Evolutionary conservation across 2,329 filamentous ascomycete genomes (phyloP), one percentile per base, ranked within the genome.

Genomic region (Sclerotinia borealis): DNA sequence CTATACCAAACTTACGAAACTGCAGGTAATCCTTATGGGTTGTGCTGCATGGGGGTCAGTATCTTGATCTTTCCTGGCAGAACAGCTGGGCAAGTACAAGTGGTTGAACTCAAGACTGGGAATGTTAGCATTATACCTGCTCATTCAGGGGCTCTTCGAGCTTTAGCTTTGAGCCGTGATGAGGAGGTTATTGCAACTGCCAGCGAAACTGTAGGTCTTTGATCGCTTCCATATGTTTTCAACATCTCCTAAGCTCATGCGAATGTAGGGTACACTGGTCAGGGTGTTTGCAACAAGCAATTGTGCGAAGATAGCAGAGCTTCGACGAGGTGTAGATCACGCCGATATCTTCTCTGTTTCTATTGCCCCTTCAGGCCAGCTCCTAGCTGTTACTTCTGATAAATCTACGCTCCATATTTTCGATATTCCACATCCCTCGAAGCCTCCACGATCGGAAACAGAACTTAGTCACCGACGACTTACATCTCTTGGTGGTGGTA

Each of bases 381-480:
- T 92, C 73, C 82, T 98, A 13, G 95, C 95, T 31, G 93, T 92
- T 66, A 98, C 93, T 1, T 97, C 93, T 1, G 95, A 99, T 80
- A 99, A 98, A 77, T 93, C 91, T 7, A 99, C 93, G 0, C 81
- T 99, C 13, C 95, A 99, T 76, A 84, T 99, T 43, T 99, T 97
- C 73, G 92, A 98, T 72, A 82, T 97, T 1, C 88, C 89, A 4
- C 82, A 84, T 64, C 78, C 80, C 10, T 79, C 79, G 58, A 78
- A 77, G 66, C 74, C 63, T 65, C 62, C 63, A 59, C 70, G 61
- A 56, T 74, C 76, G 59, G 76, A 77, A 41, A 71, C 73, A 51
- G 51, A 73, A 39, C 64, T 70, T 41, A 68, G 69, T 4, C 43
- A 72, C 64, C 73, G 74, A 65, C 75, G 75, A 59, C 58, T 71